Conservation (phyloP, 805 yeast genomes). For the Starmerella etchellsii region DNA sequence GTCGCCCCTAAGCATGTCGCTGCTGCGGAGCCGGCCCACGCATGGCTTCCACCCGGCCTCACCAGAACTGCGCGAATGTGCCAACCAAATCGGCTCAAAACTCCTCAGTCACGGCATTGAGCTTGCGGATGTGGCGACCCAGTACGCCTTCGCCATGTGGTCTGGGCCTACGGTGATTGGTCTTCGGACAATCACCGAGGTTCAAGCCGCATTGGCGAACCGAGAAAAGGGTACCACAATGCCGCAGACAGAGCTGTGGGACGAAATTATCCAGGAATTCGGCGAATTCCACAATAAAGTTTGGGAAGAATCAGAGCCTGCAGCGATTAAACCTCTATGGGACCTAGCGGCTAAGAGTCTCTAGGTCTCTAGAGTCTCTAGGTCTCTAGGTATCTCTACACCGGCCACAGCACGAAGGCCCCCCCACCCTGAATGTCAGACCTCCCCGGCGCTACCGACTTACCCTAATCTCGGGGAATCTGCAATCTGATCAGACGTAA, state of each 20-base stretch:
- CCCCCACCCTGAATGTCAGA: no score
- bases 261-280: constrained; percentile 7
- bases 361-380: no score
- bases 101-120: constrained; percentile 40
- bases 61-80: constrained; percentile 36
- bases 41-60: constrained; percentile 74
- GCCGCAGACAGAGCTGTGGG: constrained; percentile 11
- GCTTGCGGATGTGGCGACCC: constrained; percentile 67
- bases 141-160: constrained; percentile 62
- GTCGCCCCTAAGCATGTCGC: constrained; percentile 78
- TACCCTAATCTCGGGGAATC: no score
- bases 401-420: no score
- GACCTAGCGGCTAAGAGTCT: no score
- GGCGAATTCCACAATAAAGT: constrained; percentile 13
- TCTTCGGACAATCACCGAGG: constrained; percentile 50
- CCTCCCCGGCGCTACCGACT: no score
- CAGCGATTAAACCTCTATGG: not conserved
- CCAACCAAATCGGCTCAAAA: constrained; percentile 35
- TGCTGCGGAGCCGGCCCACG: constrained; percentile 55
- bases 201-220: constrained; percentile 46
- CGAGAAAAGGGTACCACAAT: constrained; percentile 36
- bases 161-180: constrained; percentile 67
- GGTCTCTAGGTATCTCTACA: no score
- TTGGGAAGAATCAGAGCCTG: constrained; percentile 12
- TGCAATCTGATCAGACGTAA: no score